Evolutionary conservation across 139 green algal species (phyloP), one percentile per base, ranked within the genome.

Genomic region (Volvox africanus): DNA sequence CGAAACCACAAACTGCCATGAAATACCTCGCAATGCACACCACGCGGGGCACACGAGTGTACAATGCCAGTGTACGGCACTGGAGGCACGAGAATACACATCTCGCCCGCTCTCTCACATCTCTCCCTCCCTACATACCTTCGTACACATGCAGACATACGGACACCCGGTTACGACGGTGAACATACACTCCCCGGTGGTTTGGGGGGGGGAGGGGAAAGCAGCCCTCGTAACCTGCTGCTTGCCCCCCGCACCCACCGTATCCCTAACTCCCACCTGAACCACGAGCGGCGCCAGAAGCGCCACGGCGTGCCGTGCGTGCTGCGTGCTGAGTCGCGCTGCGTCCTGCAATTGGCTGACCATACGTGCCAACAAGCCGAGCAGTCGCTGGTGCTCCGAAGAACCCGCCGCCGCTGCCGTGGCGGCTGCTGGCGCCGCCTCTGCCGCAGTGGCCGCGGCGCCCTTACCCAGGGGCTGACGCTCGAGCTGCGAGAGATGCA

Each of bases 271-370:
- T 28, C 65, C 21, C 37, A 84, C 78, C 78, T 84, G 78, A 9
- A 84, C 37, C 37, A 33, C 78, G 1, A 84, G 16, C 28, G 78
- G 78, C 78, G 78, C 78, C 78, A 67, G 67, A 5, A 84, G 78
- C 78, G 78, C 78, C 21, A 84, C 78, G 17, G 78, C 78, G 78
- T 84, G 78, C 78, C 78, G 78, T 1, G 78, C 78, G 78, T 84
- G 78, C 78, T 84, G 78, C 21, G 78, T 84, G 78, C 78, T 67
- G 20, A 65, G 37, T 36, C 36, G 17, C 36, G 78, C 78, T 44
- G 65, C 78, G 36, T 84, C 78, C 13, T 68, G 78, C 36, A 84
- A 44, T 44, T 84, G 78, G 18, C 37, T 18, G 78, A 37, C 62
- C 78, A 84, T 84, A 44, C 78, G 78, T 17, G 36, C 22, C 20